Base-by-base conservation (phyloP, 2,329 filamentous ascomycete genomes). In the Xylaria sp. region DNA sequence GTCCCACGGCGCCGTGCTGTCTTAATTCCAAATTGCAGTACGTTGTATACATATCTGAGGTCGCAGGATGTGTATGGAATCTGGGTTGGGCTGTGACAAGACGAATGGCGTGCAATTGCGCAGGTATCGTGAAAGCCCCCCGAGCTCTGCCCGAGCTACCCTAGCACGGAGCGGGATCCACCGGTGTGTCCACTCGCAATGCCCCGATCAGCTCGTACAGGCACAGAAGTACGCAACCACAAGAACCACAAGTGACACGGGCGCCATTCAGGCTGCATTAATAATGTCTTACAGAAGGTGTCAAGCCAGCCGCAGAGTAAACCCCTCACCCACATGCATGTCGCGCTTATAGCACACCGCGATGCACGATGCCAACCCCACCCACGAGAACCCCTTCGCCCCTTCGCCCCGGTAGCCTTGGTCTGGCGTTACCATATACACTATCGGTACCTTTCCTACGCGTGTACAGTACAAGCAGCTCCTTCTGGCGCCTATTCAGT, bases 191-290 rank as follows among this genome's bases (percentile, higher is more conserved):
- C 60, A 53, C 50, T 25, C 30, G 10, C 30, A 6, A 7, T 20
- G 3, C 23, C 32, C 34, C 23, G 34, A 41, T 57, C 53, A 55
- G 12, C 53, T 57, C 23, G 23, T 34, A 20, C 50, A 34, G 28
- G 28, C 50, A 30, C n/a, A 32, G 20, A 41, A 30, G 12, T 25
- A 43, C 36, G 20, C 55, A 36, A 25, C 53, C 36, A 23, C n/a
- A n/a, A n/a, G n/a, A n/a, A n/a, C n/a, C n/a, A 55, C 32, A 12
- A 23, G 55, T 23, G 25, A 45, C 55, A 58, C 25, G 13, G 25
- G 20, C 46, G 18, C 41, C 15, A 67, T 64, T 65, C 68, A 65
- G 61, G 58, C 66, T 66, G 60, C 69, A 70, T 70, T 70, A 69
- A 66, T 68, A 70, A 70, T 66, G 50, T 36, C 63, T 70, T 69